These are phyloP conservation scores for Aspergillus carbonarius DNA, from an alignment of 2,329 filamentous ascomycete species.

Conservation along the genomic window DNA sequence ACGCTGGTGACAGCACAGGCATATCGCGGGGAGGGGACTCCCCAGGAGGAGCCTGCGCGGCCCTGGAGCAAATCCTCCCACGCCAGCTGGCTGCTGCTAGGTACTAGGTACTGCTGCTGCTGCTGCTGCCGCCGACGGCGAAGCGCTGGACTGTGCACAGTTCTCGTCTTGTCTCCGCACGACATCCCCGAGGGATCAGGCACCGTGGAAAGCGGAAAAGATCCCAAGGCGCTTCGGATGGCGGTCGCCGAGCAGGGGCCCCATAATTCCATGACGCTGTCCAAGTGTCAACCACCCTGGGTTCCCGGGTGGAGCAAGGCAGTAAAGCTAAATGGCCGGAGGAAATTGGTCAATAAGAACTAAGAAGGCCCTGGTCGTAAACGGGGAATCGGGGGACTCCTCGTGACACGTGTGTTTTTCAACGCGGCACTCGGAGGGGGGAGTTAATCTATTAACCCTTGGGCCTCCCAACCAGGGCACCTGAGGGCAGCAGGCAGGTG, in stretches of 20 bases:
- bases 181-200: slow-evolving; percentile 11
- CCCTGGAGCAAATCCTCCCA: background rate
- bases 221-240: slow-evolving; percentile 15
- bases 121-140: background rate
- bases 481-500: background rate
- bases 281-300: background rate
- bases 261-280: slow-evolving; percentile 11
- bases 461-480: background rate
- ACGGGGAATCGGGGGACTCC: background rate
- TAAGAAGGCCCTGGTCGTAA: background rate
- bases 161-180: slow-evolving; percentile 1
- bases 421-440: background rate
- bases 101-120: background rate
- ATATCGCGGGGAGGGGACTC: background rate
- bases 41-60: background rate
- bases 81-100: background rate
- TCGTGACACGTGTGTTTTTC: background rate
- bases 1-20: background rate
- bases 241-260: slow-evolving; percentile 20
- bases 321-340: background rate
- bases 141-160: slow-evolving; percentile 8
- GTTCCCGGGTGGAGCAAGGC: background rate
- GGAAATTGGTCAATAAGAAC: slow-evolving; percentile 2
- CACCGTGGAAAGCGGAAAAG: slow-evolving; percentile 10
- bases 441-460: background rate